These are phyloP conservation scores for Artemisia tridentata DNA, from an alignment of 129 eudicot genomes.

Conservation along the genomic window DNA sequence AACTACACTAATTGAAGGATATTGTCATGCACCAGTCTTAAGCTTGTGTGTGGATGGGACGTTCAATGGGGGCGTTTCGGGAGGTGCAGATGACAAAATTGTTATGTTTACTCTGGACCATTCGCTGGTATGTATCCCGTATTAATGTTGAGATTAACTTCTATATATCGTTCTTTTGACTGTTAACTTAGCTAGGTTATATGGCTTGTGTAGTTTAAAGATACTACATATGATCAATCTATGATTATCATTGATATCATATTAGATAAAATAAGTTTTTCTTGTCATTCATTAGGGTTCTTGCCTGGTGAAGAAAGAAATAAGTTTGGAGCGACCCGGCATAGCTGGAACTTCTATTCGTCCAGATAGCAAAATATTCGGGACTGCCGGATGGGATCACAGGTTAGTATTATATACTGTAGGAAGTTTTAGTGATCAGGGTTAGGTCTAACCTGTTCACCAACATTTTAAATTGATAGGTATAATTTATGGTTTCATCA, in stretches of 20 bases:
- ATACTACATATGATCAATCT: background rate
- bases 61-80: slow-evolving; percentile 73
- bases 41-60: slow-evolving; percentile 56
- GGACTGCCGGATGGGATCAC: slow-evolving; percentile 95
- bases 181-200: background rate
- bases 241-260: background rate
- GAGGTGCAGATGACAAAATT: slow-evolving; percentile 79
- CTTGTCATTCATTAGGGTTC: slow-evolving; percentile 44
- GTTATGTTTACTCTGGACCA: slow-evolving; percentile 54
- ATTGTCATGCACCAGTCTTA: slow-evolving; percentile 41
- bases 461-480: background rate
- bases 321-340: slow-evolving; percentile 78
- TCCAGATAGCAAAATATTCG: slow-evolving; percentile 71
- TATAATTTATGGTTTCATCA: background rate
- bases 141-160: slow-evolving; percentile 17
- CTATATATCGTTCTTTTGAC: background rate
- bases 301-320: slow-evolving; percentile 79
- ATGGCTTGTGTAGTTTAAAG: background rate
- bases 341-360: slow-evolving; percentile 68
- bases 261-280: background rate
- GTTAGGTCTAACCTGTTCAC: background rate
- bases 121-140: slow-evolving; percentile 42
- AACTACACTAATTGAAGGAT: background rate
- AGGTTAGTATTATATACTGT: slow-evolving; percentile 34
- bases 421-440: background rate